phyloP scores from a whole-genome alignment of 306 rosid species.

The Alnus glutinosa region DNA sequence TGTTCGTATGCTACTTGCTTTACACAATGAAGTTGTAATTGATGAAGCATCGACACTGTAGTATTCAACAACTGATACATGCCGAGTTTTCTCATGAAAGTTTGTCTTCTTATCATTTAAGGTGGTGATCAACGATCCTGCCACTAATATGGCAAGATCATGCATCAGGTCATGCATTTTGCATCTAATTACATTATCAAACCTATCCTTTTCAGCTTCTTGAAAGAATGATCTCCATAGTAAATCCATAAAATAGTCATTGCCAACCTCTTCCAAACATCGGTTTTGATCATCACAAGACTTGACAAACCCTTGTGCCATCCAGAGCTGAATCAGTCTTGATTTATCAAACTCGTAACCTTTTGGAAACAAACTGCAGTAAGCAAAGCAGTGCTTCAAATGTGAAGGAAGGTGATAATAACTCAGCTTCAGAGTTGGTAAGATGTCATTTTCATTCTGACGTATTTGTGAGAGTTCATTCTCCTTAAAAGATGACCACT shows the following conservation, averaged over 20 bases:
- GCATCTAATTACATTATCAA: background rate
- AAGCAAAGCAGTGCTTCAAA: background rate
- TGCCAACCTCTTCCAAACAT: conserved; percentile 11
- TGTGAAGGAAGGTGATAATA: too few species aligned
- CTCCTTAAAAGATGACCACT: too few species aligned
- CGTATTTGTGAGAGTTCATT: too few species aligned
- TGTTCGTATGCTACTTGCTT: background rate
- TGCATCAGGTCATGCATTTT: conserved; percentile 19
- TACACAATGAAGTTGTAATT: background rate
- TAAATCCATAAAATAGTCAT: conserved; percentile 12
- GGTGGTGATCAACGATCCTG: background rate
- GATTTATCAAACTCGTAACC: background rate
- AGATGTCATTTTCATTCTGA: too few species aligned
- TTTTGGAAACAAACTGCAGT: conserved; percentile 17
- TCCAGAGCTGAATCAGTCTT: conserved; percentile 11
- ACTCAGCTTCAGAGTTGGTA: too few species aligned
- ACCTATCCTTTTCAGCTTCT: background rate
- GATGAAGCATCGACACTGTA: too few species aligned
- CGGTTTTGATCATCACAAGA: background rate
- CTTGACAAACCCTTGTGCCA: conserved; percentile 25
- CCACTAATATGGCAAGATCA: background rate
- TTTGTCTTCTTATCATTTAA: background rate
- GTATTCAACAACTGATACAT: background rate
- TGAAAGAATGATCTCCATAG: conserved; percentile 12
- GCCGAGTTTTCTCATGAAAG: background rate